Evolutionary conservation across 2,329 filamentous ascomycete species (phyloP).

Genomic region (Calonectria hongkongensis): DNA sequence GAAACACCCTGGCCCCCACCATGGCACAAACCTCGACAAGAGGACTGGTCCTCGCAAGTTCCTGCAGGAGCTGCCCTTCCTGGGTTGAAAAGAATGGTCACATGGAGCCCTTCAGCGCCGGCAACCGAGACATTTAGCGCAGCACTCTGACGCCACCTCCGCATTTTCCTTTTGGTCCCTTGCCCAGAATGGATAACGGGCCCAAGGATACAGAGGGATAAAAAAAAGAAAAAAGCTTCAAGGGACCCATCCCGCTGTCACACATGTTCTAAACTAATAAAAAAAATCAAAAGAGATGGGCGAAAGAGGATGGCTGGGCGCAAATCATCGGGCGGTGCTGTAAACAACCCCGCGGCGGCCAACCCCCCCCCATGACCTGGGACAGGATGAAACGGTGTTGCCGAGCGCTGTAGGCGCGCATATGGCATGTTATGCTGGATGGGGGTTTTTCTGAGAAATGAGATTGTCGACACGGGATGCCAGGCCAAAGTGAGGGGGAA

Average conservation of each 20-base stretch:
- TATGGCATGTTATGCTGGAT: neutral
- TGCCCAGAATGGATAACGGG: constrained; percentile 2
- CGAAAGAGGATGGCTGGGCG: constrained; percentile 12
- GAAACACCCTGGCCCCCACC: constrained; percentile 17
- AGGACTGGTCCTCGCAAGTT: constrained; percentile 38
- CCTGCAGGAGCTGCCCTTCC: constrained; percentile 42
- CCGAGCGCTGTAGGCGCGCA: constrained; percentile 26
- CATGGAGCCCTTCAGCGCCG: constrained; percentile 36
- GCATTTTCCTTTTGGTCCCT: constrained; percentile 32
- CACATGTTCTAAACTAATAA: constrained; percentile 9
- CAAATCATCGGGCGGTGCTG: constrained; percentile 27
- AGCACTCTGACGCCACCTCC: constrained; percentile 42
- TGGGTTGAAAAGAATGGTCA: constrained; percentile 34
- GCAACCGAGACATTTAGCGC: constrained; percentile 41
- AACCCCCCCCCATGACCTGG: constrained; percentile 26
- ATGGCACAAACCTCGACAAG: constrained; percentile 11
- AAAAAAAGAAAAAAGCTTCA: constrained; percentile 19
- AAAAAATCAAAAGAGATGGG: constrained; percentile 5
- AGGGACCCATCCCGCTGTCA: constrained; percentile 26
- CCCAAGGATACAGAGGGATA: constrained; percentile 11
- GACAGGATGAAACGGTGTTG: constrained; percentile 30
- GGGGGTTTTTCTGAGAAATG: constrained; percentile 8
- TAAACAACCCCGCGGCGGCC: constrained; percentile 21
- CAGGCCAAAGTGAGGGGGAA: constrained; percentile 30
- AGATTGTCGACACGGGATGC: constrained; percentile 27